These are phyloP conservation scores for Plasmodium coatneyi DNA, from an alignment of 169 alveolate species.

Conservation along the genomic window DNA sequence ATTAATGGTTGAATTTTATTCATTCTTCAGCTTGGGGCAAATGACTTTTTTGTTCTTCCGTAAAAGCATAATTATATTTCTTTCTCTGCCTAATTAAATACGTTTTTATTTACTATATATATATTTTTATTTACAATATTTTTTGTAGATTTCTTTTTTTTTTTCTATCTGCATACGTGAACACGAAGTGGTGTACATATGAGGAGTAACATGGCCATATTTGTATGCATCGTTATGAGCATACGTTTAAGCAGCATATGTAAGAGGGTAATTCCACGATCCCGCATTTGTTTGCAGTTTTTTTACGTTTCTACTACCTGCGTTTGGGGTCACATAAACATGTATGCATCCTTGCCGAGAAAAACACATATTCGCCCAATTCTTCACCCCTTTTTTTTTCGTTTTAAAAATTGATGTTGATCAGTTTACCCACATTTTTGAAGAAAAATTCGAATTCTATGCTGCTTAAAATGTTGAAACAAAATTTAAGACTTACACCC, in stretches of 20 bases:
- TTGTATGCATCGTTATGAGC: neutral
- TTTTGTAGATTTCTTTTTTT: neutral
- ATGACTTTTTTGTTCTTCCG: neutral
- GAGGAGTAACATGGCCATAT: neutral
- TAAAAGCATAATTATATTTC: neutral
- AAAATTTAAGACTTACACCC: neutral
- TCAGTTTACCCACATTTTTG: neutral
- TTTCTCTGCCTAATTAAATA: neutral
- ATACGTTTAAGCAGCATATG: neutral
- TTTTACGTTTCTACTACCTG: neutral
- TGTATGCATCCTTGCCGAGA: neutral
- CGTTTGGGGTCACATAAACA: neutral
- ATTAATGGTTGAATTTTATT: neutral
- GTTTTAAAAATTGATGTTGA: neutral
- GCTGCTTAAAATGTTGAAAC: neutral
- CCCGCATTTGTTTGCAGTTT: neutral
- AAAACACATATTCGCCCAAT: neutral
- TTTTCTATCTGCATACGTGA: neutral
- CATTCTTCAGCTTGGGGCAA: neutral
- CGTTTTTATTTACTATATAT: neutral
- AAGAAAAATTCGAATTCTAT: neutral
- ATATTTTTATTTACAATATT: neutral
- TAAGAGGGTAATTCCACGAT: neutral
- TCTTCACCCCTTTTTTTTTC: neutral
- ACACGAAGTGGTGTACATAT: neutral